These are phyloP conservation scores for Cerrena zonata DNA, from an alignment of 1,284 basidiomycete genomes.

Conservation along the genomic window DNA sequence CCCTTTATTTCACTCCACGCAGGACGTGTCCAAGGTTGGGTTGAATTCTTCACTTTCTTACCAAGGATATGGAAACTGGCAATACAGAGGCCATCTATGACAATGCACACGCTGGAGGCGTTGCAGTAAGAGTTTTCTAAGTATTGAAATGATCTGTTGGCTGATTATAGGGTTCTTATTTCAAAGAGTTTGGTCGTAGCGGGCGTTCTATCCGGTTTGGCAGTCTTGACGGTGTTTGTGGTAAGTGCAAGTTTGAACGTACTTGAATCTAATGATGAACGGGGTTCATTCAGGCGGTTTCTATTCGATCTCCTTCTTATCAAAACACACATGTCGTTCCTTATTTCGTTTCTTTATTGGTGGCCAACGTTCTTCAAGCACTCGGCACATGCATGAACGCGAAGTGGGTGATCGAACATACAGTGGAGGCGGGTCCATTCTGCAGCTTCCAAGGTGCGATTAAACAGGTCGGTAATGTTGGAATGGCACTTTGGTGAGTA, in stretches of 20 bases:
- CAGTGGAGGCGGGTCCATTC: constrained; percentile 29
- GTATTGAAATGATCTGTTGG: no score
- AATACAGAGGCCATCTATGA: constrained; percentile 7
- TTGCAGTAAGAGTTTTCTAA: constrained; percentile 10
- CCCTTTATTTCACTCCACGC: not conserved
- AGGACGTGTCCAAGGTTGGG: not conserved
- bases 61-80: not conserved
- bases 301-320: constrained; percentile 15
- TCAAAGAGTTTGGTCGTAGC: constrained; percentile 22
- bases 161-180: not conserved
- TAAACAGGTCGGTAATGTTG: constrained; percentile 41
- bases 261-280: not conserved
- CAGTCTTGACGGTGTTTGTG: constrained; percentile 19
- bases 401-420: constrained; percentile 34
- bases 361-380: constrained; percentile 39
- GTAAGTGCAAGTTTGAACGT: constrained; percentile 12
- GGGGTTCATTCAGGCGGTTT: constrained; percentile 15
- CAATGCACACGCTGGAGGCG: constrained; percentile 7
- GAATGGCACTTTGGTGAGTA: constrained; percentile 34
- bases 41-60: not conserved
- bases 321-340: constrained; percentile 28
- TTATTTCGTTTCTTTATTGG: constrained; percentile 34
- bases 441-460: constrained; percentile 40
- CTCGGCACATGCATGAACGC: constrained; percentile 35
- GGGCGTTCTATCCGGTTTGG: constrained; percentile 21